Conservation (phyloP, 2,329 filamentous ascomycete species). For the Xylaria sp. region DNA sequence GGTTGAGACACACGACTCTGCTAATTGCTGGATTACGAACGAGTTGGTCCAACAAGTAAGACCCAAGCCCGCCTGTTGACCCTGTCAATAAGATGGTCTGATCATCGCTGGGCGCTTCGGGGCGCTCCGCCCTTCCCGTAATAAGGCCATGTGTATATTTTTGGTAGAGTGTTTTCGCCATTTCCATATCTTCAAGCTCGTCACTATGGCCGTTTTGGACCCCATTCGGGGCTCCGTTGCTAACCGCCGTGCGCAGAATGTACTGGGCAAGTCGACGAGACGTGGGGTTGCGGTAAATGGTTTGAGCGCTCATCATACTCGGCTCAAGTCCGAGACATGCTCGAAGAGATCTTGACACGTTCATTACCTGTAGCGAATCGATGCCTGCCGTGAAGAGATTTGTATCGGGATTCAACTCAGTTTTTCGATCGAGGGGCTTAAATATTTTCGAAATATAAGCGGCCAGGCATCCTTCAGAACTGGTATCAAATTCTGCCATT, state of each 20-base stretch:
- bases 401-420: conserved; percentile 42
- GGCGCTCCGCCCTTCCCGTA: conserved; percentile 37
- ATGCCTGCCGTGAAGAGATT: conserved; percentile 55
- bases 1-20: conserved; percentile 38
- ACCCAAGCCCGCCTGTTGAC: conserved; percentile 54
- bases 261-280: conserved; percentile 44
- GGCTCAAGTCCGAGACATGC: conserved; percentile 7
- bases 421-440: conserved; percentile 34
- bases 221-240: background rate
- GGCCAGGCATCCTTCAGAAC: conserved; percentile 41
- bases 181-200: conserved; percentile 30
- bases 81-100: conserved; percentile 55
- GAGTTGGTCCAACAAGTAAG: conserved; percentile 54
- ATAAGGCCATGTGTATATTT: conserved; percentile 50
- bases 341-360: conserved; percentile 29
- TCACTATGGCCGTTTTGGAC: background rate
- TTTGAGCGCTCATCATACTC: conserved; percentile 13
- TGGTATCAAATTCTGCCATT: conserved; percentile 39
- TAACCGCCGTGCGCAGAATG: conserved; percentile 28
- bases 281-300: conserved; percentile 39
- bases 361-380: conserved; percentile 55
- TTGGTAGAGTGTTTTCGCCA: conserved; percentile 37
- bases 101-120: conserved; percentile 39
- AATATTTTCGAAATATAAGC: conserved; percentile 42
- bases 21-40: conserved; percentile 43